phyloP scores from a whole-genome alignment of 371 early-diverging fungal genomes.

The Polyrhizophydium stewartii region DNA sequence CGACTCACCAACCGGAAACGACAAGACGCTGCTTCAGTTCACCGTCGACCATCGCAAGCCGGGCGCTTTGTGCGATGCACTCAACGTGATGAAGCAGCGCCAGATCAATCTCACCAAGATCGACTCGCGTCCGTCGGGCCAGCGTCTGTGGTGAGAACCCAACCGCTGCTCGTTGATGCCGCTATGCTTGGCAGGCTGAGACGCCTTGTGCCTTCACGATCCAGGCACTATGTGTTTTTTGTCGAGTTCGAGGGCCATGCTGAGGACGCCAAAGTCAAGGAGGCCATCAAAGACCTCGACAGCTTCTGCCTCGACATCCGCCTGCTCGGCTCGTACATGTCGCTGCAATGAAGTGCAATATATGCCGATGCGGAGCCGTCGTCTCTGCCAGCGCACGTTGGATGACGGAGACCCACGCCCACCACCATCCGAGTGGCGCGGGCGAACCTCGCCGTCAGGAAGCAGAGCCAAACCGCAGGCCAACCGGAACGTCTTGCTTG shows the following conservation, averaged over 20 bases:
- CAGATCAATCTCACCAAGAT: conserved; percentile 85
- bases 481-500: too few relatives aligned
- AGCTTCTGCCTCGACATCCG: conserved; percentile 69
- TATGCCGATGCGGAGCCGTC: too few relatives aligned
- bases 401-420: too few relatives aligned
- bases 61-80: conserved; percentile 82
- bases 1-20: conserved; percentile 65
- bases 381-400: too few relatives aligned
- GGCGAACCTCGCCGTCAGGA: too few relatives aligned
- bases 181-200: background rate
- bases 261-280: conserved; percentile 60
- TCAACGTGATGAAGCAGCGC: conserved; percentile 78
- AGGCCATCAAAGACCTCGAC: conserved; percentile 46
- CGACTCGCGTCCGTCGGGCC: conserved; percentile 82
- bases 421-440: too few relatives aligned
- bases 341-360: too few relatives aligned
- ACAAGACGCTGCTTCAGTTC: conserved; percentile 74
- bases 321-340: conserved; percentile 72
- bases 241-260: conserved; percentile 82
- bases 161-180: background rate
- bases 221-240: conserved; percentile 83
- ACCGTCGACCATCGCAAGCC: conserved; percentile 80
- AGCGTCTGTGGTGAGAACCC: conserved; percentile 61
- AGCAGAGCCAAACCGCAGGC: too few relatives aligned
- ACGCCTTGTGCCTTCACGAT: too few relatives aligned